Conservation (phyloP, 208 protist genomes). For the Leishmania amazonensis region DNA sequence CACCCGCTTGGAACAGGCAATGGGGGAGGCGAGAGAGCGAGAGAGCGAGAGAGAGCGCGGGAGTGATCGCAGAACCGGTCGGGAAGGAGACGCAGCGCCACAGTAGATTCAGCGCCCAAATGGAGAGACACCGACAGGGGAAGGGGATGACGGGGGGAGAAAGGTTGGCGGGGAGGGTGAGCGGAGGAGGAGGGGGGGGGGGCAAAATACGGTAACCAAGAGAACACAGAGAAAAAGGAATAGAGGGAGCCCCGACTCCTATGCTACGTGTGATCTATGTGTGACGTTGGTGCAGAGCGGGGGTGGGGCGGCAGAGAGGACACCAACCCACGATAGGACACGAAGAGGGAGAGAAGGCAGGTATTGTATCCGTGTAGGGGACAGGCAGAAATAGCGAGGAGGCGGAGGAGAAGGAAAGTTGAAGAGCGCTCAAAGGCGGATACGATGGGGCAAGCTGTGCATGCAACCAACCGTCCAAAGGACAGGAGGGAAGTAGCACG, state of each 20-base stretch:
- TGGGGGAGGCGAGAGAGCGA: not conserved
- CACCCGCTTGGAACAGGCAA: not conserved
- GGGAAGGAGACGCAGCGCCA: not conserved
- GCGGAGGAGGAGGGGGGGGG: not conserved
- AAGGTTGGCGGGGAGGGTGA: not conserved
- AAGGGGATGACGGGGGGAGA: not conserved
- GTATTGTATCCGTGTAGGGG: not conserved
- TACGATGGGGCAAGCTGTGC: not conserved
- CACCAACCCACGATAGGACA: not conserved
- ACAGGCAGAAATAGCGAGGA: not conserved
- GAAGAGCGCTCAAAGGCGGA: not conserved
- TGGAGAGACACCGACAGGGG: not conserved
- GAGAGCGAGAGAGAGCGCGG: not conserved
- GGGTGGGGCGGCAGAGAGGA: not conserved
- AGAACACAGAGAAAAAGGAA: not conserved
- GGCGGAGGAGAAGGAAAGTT: not conserved
- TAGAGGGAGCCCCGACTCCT: constrained; percentile 1
- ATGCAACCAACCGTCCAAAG: too few relatives aligned
- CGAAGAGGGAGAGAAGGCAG: not conserved
- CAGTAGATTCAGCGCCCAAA: not conserved
- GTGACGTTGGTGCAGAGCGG: not conserved
- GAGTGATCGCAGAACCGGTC: not conserved
- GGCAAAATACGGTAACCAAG: not conserved
- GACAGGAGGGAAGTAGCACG: too few relatives aligned
- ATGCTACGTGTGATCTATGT: constrained; percentile 4